Conservation (phyloP, 495 filamentous ascomycete species). For the Talaromyces nanjingensis region DNA sequence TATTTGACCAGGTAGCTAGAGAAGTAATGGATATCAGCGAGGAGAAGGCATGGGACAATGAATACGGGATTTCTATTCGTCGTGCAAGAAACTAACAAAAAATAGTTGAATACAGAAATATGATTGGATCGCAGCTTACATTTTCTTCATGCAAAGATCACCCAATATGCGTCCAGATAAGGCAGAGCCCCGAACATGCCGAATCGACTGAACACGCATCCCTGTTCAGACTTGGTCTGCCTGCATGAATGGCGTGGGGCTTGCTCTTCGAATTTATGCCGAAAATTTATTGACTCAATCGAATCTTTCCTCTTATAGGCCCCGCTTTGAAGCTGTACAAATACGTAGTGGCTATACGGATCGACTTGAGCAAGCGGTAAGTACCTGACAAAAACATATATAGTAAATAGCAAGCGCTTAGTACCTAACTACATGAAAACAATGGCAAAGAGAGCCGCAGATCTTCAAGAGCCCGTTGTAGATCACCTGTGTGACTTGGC, state of each 20-base stretch:
- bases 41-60: background rate
- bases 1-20: background rate
- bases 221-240: background rate
- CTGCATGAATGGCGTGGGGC: background rate
- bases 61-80: background rate
- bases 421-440: background rate
- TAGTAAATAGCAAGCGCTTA: background rate
- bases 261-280: background rate
- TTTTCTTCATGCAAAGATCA: background rate
- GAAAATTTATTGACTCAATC: background rate
- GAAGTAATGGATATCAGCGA: background rate
- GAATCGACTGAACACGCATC: background rate
- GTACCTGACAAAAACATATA: background rate
- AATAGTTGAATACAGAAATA: background rate
- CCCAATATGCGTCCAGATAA: background rate
- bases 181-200: background rate
- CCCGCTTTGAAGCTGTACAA: background rate
- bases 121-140: background rate
- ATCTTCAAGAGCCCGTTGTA: background rate
- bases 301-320: background rate
- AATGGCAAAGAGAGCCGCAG: background rate
- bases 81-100: background rate
- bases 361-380: background rate
- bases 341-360: background rate
- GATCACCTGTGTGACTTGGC: background rate